Percentiles rank a stretch among this genome's conserved stretches.
These are phyloP conservation scores for Pseudopyricularia cyperi DNA, from an alignment of 2,329 filamentous ascomycete genomes.

Conservation along the genomic window DNA sequence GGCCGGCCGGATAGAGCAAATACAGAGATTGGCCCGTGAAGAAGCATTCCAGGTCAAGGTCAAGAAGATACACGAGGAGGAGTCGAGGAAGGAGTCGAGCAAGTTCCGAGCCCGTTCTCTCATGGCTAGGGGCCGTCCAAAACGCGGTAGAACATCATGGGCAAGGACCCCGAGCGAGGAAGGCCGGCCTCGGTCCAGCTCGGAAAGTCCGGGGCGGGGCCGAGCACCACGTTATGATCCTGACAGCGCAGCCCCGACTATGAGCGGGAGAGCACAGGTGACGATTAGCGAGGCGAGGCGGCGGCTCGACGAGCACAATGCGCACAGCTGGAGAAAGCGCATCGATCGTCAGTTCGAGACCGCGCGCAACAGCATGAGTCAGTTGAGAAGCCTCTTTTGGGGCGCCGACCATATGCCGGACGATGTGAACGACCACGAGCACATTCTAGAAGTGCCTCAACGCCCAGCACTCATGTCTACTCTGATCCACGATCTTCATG, in stretches of 20 bases:
- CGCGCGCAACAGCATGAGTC: slow-evolving; percentile 62
- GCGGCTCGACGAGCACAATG: slow-evolving; percentile 66
- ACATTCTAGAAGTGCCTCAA: slow-evolving; percentile 72
- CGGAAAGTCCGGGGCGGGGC: slow-evolving; percentile 6
- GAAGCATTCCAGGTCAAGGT: slow-evolving; percentile 82
- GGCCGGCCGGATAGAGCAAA: slow-evolving; percentile 76
- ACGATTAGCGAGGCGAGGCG: slow-evolving; percentile 64
- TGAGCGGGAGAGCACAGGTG: slow-evolving; percentile 61
- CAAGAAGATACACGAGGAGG: slow-evolving; percentile 68
- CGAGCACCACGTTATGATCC: slow-evolving; percentile 61
- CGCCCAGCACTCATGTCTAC: slow-evolving; percentile 73
- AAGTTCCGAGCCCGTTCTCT: slow-evolving; percentile 43
- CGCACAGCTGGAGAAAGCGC: slow-evolving; percentile 81
- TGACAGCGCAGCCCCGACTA: slow-evolving; percentile 52
- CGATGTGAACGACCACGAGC: slow-evolving; percentile 71
- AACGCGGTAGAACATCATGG: slow-evolving; percentile 16
- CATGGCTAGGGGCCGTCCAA: slow-evolving; percentile 24
- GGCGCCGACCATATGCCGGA: slow-evolving; percentile 70
- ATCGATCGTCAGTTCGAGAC: slow-evolving; percentile 65
- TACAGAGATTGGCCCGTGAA: slow-evolving; percentile 77
- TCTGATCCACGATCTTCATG: slow-evolving; percentile 70
- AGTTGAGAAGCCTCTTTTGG: slow-evolving; percentile 69
- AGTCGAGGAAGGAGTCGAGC: slow-evolving; percentile 37
- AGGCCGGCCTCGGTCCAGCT: slow-evolving; percentile 20
- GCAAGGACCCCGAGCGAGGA: slow-evolving; percentile 46